phyloP scores from a whole-genome alignment of 2,329 filamentous ascomycete species.

The Talaromyces sp. region DNA sequence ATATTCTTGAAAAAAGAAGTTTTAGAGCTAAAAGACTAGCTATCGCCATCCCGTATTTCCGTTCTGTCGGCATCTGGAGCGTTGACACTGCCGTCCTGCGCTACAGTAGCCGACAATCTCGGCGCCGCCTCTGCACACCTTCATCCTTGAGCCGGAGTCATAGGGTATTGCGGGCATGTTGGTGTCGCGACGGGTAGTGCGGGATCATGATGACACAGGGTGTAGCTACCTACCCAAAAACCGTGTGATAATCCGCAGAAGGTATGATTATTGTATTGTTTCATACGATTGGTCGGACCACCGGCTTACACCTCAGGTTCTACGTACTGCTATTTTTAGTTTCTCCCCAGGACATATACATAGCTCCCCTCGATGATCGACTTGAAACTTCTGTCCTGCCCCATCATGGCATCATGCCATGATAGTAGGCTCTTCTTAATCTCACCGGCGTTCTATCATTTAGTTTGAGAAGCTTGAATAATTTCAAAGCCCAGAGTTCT shows the following conservation, averaged over 20 bases:
- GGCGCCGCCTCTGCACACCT: neutral
- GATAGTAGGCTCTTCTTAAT: neutral
- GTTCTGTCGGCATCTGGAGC: neutral
- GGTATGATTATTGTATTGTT: neutral
- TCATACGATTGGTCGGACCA: neutral
- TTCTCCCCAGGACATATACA: neutral
- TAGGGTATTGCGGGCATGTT: neutral
- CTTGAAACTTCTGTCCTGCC: neutral
- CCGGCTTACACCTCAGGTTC: neutral
- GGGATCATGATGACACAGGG: neutral
- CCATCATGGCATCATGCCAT: neutral
- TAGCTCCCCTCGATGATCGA: neutral
- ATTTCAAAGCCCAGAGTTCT: neutral
- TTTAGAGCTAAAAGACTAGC: neutral
- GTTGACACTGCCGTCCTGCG: neutral
- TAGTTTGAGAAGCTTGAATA: neutral
- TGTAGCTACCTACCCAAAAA: neutral
- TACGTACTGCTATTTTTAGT: neutral
- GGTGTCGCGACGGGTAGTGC: neutral
- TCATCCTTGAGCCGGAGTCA: neutral
- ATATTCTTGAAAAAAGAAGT: neutral
- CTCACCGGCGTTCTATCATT: neutral
- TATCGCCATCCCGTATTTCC: neutral
- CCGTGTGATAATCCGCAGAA: too few relatives aligned
- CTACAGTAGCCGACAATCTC: neutral